A percentile compares a stretch with the other conserved stretches of the same genome.
These are phyloP conservation scores for Ilex paraguariensis DNA, from an alignment of 305 asterid genomes.

Conservation along the genomic window DNA sequence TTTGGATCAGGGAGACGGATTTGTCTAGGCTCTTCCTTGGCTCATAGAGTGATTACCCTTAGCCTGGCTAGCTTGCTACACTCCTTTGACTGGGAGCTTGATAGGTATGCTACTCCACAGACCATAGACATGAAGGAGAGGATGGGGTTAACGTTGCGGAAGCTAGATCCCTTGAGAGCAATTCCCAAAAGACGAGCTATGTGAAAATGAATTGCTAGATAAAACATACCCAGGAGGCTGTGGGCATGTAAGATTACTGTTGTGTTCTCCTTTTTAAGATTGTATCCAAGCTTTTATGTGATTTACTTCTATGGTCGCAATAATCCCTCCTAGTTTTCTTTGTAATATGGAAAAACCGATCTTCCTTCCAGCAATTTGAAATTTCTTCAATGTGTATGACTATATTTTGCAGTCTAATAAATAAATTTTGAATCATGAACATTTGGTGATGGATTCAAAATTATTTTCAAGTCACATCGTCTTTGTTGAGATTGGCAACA, in stretches of 20 bases:
- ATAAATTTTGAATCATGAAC: no score
- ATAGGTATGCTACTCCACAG: background rate
- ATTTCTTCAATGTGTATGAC: no score
- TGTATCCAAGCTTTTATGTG: no score
- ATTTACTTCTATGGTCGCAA: no score
- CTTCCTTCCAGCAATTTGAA: no score
- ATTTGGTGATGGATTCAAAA: no score
- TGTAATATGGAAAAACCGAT: no score
- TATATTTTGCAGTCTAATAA: no score
- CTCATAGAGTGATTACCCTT: background rate
- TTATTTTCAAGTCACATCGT: no score
- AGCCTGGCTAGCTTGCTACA: background rate
- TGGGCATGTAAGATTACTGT: background rate
- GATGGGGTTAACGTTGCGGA: background rate
- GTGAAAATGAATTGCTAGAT: background rate
- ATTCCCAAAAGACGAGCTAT: background rate
- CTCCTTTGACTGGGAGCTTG: background rate
- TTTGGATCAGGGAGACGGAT: conserved; percentile 1
- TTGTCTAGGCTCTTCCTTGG: background rate
- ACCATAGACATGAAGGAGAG: background rate
- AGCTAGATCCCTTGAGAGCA: background rate
- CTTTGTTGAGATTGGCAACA: no score
- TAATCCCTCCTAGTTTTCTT: no score
- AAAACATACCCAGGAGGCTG: background rate
- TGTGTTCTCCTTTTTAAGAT: no score